Conservation (phyloP, 1,284 basidiomycete species). For the Trichosporon coremiiforme region DNA sequence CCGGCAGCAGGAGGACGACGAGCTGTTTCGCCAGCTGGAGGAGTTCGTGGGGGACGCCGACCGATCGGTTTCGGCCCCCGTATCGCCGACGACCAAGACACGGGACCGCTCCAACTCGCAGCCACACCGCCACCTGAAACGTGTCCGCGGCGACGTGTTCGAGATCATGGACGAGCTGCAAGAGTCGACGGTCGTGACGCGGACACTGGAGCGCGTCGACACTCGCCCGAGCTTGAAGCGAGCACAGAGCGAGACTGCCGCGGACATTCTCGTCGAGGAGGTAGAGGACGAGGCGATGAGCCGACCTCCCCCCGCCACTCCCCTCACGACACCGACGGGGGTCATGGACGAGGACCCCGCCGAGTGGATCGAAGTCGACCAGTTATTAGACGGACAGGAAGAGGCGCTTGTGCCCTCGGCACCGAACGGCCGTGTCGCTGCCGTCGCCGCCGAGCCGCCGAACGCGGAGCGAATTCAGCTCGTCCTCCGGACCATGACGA, state of each 20-base stretch:
- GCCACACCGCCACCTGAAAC: conserved; percentile 34
- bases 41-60: conserved; percentile 44
- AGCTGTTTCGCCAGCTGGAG: conserved; percentile 45
- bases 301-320: neutral
- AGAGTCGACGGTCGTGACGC: conserved; percentile 48
- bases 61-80: conserved; percentile 20
- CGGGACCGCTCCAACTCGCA: conserved; percentile 24
- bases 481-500: conserved; percentile 58
- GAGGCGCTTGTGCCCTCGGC: conserved; percentile 12
- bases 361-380: conserved; percentile 56
- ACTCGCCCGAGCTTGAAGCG: conserved; percentile 19
- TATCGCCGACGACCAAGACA: neutral
- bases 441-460: conserved; percentile 26
- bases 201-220: conserved; percentile 35
- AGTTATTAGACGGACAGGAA: conserved; percentile 31
- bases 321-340: conserved; percentile 16
- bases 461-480: conserved; percentile 54
- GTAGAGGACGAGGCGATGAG: conserved; percentile 29
- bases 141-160: conserved; percentile 46
- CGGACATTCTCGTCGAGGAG: conserved; percentile 32
- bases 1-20: conserved; percentile 29
- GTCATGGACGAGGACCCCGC: conserved; percentile 35
- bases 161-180: conserved; percentile 57
- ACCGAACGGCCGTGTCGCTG: conserved; percentile 9
- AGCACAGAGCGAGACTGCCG: conserved; percentile 11